phyloP scores from a whole-genome alignment of 352 stramenopile species.

The Thraustochytrium striatum region DNA sequence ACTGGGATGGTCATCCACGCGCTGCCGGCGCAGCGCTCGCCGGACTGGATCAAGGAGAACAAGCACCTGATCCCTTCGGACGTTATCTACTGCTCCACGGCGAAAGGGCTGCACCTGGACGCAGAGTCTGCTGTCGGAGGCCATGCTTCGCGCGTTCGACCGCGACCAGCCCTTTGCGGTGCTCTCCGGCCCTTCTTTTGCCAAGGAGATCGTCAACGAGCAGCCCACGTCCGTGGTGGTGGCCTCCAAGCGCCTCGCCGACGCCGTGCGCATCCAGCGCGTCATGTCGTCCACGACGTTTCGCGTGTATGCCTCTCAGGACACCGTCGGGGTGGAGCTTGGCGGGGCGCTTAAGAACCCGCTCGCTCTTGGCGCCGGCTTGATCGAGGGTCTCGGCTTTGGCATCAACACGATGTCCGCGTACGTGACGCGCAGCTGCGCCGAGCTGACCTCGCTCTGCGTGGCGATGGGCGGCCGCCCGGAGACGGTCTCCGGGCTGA shows the following conservation, averaged over 20 bases:
- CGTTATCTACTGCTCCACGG: slow-evolving; percentile 84
- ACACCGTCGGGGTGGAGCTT: slow-evolving; percentile 92
- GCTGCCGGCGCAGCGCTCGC: slow-evolving; percentile 89
- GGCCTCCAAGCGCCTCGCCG: slow-evolving; percentile 83
- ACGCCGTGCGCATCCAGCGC: slow-evolving; percentile 75
- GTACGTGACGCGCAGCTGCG: slow-evolving; percentile 88
- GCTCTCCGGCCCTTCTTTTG: slow-evolving; percentile 90
- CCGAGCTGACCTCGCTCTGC: slow-evolving; percentile 91
- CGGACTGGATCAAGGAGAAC: slow-evolving; percentile 77
- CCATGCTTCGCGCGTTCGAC: slow-evolving; percentile 82
- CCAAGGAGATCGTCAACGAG: slow-evolving; percentile 89
- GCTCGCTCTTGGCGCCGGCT: slow-evolving; percentile 90
- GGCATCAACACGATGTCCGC: slow-evolving; percentile 90
- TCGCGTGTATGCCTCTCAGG: slow-evolving; percentile 81
- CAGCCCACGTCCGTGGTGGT: slow-evolving; percentile 90
- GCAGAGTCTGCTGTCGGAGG: slow-evolving; percentile 89
- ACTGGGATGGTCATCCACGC: slow-evolving; percentile 89
- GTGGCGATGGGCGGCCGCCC: slow-evolving; percentile 86
- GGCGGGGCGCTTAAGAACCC: slow-evolving; percentile 96
- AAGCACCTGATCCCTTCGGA: slow-evolving; percentile 75
- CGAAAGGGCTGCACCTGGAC: slow-evolving; percentile 93
- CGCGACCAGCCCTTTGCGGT: slow-evolving; percentile 86
- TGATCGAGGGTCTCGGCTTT: slow-evolving; percentile 92
- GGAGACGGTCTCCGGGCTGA: slow-evolving; percentile 88
- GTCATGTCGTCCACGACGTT: slow-evolving; percentile 80